Evolutionary conservation across 2,329 filamentous ascomycete genomes (phyloP).

Genomic region (Fusarium proliferatum): DNA sequence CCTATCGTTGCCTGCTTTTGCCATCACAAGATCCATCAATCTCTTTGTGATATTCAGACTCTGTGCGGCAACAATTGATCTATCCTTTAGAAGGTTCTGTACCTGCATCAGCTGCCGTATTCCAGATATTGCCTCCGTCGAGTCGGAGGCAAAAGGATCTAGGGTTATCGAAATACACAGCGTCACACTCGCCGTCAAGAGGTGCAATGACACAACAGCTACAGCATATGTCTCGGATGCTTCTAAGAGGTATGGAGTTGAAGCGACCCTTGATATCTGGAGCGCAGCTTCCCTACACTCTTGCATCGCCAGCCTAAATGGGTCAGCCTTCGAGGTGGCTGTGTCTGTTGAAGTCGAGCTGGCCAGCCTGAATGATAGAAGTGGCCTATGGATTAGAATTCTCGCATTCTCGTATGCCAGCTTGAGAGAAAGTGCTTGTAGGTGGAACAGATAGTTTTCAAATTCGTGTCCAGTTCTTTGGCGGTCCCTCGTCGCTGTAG

Average conservation of each 20-base stretch:
- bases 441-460: slow-evolving; percentile 40
- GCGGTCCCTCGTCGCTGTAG: background rate
- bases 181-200: background rate
- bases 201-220: background rate
- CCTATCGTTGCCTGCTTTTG: background rate
- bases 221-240: background rate
- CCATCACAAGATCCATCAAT: background rate
- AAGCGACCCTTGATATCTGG: background rate
- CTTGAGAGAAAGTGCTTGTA: slow-evolving; percentile 48
- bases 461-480: background rate
- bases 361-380: slow-evolving; percentile 10
- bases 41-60: background rate
- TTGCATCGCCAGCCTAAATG: background rate
- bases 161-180: background rate
- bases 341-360: rapidly evolving
- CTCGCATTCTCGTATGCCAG: slow-evolving; percentile 50
- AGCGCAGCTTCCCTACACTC: background rate
- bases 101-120: background rate
- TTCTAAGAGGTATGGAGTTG: background rate
- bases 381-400: slow-evolving; percentile 45
- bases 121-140: rapidly evolving
- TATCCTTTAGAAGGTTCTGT: background rate
- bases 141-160: background rate
- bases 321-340: rapidly evolving
- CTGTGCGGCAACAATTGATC: background rate